Evolutionary conservation across 2,329 filamentous ascomycete genomes (phyloP).

Genomic region (Calonectria montana): DNA sequence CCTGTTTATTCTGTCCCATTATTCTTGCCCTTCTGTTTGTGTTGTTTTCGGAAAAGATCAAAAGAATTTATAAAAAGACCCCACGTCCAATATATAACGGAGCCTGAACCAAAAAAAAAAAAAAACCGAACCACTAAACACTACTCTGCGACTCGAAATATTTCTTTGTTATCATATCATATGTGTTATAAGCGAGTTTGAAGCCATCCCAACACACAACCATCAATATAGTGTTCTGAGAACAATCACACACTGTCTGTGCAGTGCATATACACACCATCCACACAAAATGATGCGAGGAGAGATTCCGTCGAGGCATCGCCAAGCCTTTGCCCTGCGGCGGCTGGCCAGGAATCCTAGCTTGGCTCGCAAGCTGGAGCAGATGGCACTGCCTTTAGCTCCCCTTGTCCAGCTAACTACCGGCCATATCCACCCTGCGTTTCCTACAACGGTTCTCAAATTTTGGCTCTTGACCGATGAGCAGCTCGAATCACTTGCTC

Average conservation of each 20-base stretch:
- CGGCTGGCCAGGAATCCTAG: constrained; percentile 58
- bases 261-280: constrained; percentile 8
- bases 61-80: neutral
- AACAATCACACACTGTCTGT: neutral
- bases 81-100: neutral
- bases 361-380: constrained; percentile 70
- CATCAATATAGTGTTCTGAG: neutral
- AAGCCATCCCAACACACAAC: neutral
- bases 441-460: constrained; percentile 74
- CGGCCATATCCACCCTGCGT: constrained; percentile 72
- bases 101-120: neutral
- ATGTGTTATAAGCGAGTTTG: neutral
- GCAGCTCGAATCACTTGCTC: constrained; percentile 76
- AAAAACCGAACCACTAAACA: neutral
- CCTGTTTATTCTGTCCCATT: constrained; percentile 5
- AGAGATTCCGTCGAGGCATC: constrained; percentile 48
- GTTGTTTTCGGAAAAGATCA: neutral
- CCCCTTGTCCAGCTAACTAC: constrained; percentile 74
- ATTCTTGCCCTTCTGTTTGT: constrained; percentile 6
- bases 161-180: neutral
- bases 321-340: constrained; percentile 44
- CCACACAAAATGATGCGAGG: constrained; percentile 47
- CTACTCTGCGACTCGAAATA: neutral
- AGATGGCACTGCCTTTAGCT: constrained; percentile 74
- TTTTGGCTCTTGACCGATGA: constrained; percentile 80